Evolutionary conservation across 1,284 basidiomycete species (phyloP).

Genomic region (Rhodotorula sp.): DNA sequence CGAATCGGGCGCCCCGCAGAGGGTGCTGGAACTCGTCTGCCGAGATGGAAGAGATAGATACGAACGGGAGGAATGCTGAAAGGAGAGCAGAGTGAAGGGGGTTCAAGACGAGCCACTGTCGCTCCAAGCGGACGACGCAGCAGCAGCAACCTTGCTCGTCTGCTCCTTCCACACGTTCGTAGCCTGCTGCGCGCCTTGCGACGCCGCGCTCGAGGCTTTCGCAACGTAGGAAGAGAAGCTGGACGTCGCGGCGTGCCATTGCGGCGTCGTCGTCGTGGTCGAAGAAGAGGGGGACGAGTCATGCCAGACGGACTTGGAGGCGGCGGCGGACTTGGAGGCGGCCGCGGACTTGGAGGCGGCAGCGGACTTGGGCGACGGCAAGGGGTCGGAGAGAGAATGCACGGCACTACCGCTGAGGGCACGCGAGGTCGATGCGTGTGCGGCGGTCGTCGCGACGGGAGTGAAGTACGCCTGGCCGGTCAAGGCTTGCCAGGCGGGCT

Average conservation of each 20-base stretch:
- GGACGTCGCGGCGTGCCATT: background rate
- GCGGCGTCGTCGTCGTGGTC: background rate
- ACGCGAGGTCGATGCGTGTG: background rate
- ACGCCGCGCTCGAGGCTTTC: background rate
- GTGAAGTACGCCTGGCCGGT: conserved; percentile 21
- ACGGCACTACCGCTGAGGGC: background rate
- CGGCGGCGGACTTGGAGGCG: background rate
- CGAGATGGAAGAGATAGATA: background rate
- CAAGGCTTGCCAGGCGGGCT: conserved; percentile 39
- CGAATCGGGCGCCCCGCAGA: background rate
- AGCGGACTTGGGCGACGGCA: background rate
- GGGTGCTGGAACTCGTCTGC: background rate
- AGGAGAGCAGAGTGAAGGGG: too few species aligned
- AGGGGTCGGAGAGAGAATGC: background rate
- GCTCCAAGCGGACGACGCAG: background rate
- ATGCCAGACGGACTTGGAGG: background rate
- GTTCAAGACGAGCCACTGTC: too few species aligned
- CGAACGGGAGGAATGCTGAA: background rate
- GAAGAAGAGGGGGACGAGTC: background rate
- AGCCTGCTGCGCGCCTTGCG: background rate
- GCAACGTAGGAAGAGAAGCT: background rate
- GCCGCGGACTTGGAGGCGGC: background rate
- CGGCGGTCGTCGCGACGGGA: background rate
- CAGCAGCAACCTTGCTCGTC: background rate
- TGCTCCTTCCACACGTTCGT: too few species aligned